Evolutionary conservation across 2,329 filamentous ascomycete species (phyloP).

Genomic region (Ceratocystis cubensis): DNA sequence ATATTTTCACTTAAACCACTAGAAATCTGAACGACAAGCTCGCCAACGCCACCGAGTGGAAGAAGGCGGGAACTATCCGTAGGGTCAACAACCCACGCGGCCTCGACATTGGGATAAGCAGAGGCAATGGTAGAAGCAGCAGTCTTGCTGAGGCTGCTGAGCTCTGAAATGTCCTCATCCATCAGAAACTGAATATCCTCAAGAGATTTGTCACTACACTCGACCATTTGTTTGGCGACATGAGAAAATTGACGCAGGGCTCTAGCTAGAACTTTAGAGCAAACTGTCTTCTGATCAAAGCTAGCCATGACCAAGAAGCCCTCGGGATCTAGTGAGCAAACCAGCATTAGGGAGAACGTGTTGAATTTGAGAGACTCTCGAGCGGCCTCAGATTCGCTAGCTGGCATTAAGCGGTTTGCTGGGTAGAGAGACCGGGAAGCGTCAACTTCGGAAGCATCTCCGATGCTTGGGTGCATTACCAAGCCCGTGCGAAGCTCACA

Average conservation of each 20-base stretch:
- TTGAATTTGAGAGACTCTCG: slow-evolving; percentile 48
- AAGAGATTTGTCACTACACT: slow-evolving; percentile 27
- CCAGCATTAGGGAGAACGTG: slow-evolving; percentile 51
- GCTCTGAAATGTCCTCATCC: slow-evolving; percentile 28
- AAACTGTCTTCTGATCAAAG: slow-evolving; percentile 50
- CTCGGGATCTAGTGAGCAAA: slow-evolving; percentile 46
- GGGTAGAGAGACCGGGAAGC: slow-evolving; percentile 27
- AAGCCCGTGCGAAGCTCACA: slow-evolving; percentile 45
- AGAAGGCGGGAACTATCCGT: slow-evolving; percentile 28
- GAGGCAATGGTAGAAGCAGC: slow-evolving; percentile 23
- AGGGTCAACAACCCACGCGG: slow-evolving; percentile 33
- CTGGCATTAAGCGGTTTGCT: slow-evolving; percentile 41
- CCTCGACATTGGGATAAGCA: slow-evolving; percentile 25
- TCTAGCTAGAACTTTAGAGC: slow-evolving; percentile 38
- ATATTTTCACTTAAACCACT: not conserved
- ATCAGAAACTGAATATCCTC: slow-evolving; percentile 29
- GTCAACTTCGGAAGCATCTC: slow-evolving; percentile 23
- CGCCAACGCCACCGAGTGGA: slow-evolving; percentile 33
- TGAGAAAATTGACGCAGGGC: slow-evolving; percentile 41
- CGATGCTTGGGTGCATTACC: slow-evolving; percentile 38
- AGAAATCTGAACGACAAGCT: slow-evolving; percentile 33
- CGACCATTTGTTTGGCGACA: slow-evolving; percentile 39
- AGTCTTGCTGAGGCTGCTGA: slow-evolving; percentile 26
- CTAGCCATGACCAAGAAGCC: slow-evolving; percentile 50
- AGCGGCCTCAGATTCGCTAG: slow-evolving; percentile 43